phyloP scores from a whole-genome alignment of 331 rosid species.

The Malus hybrid region DNA sequence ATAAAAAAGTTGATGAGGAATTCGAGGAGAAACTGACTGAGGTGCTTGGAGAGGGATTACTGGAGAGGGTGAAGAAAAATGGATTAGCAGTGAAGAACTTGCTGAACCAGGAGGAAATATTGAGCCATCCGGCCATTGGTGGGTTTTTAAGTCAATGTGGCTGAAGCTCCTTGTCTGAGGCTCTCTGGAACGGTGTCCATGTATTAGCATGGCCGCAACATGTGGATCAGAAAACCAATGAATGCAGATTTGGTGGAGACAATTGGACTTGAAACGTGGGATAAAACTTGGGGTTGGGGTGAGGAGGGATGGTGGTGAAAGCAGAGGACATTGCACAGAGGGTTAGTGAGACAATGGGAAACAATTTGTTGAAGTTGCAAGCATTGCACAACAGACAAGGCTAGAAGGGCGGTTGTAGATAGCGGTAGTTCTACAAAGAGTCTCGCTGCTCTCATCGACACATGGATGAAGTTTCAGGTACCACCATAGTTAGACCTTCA shows the following conservation, averaged over 20 bases:
- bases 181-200: slow-evolving; percentile 16
- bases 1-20: slow-evolving; percentile 21
- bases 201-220: slow-evolving; percentile 22
- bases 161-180: slow-evolving; percentile 17
- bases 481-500: background rate
- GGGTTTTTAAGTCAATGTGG: slow-evolving; percentile 17
- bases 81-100: slow-evolving; percentile 19
- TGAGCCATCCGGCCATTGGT: slow-evolving; percentile 15
- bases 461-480: slow-evolving; percentile 1
- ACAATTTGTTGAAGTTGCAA: background rate
- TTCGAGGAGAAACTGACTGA: background rate
- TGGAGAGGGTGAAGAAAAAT: slow-evolving; percentile 4
- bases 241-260: slow-evolving; percentile 17
- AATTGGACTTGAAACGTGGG: slow-evolving; percentile 14
- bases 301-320: slow-evolving; percentile 2
- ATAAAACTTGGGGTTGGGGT: slow-evolving; percentile 15
- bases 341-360: slow-evolving; percentile 7
- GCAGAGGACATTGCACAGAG: slow-evolving; percentile 6
- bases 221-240: slow-evolving; percentile 20
- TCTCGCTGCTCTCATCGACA: slow-evolving; percentile 9
- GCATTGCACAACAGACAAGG: background rate
- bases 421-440: slow-evolving; percentile 7
- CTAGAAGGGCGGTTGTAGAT: slow-evolving; percentile 4
- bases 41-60: background rate
- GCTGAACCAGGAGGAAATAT: slow-evolving; percentile 19